Base-by-base conservation (phyloP, 768 basidiomycete species). In the Cyathus striatus region DNA sequence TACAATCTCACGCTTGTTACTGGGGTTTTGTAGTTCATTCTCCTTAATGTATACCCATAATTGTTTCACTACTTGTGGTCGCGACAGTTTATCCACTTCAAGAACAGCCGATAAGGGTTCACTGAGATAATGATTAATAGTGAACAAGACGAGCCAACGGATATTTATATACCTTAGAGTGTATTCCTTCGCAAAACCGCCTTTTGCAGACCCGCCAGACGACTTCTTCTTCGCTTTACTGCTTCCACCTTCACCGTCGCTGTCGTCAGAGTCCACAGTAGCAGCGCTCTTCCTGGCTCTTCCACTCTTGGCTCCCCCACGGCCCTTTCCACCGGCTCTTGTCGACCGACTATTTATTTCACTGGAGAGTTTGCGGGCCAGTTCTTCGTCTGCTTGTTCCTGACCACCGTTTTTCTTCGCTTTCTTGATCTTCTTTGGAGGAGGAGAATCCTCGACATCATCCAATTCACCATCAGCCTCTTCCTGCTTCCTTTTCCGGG, bases 11-110 rank as follows among this genome's bases (percentile, higher is more conserved):
- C 80, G 79, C 63, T 73, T 86, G 62, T 95, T 89, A 1, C 57
- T 60, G 4, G 90, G 90, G 57, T 97, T 93, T 65, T 97, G 92
- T 35, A 94, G 69, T 22, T 80, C 72, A 44, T 90, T 76, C 12
- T 58, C 71, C 58, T 89, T 93, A 60, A 96, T 93, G 60, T 95
- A 84, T 10, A 76, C 79, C 93, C 93, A 96, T 9, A 96, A 66
- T 43, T 79, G 79, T 60, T 95, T 95, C 37, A 96, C 93, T 32
- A 89, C 86, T 57, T 93, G 90, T 4, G 90, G 90, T 21, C 93
- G 81, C 32, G 91, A 89, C 38, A 93, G 63, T 53, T 75, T 78
- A 18, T 81, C 76, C 27, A 73, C 69, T 17, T 78, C 70, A n/a
- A 90, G 61, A 20, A 96, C 65, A 10, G 75, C 75, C 1, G 87